phyloP scores from a whole-genome alignment of 768 basidiomycete species.

The Auriscalpium orientale region DNA sequence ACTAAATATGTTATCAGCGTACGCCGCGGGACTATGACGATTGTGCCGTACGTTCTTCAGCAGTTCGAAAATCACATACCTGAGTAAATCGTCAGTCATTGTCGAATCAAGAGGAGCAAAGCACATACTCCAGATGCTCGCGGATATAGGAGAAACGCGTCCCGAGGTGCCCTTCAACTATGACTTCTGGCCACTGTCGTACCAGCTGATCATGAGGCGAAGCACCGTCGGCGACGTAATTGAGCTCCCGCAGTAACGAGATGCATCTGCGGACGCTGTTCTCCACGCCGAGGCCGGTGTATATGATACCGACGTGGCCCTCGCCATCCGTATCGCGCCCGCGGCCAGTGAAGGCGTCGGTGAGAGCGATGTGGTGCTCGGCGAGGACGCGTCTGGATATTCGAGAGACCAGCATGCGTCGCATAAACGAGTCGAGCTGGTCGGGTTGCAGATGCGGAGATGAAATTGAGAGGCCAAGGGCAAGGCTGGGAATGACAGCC shows the following conservation, averaged over 20 bases:
- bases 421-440: slow-evolving; percentile 79
- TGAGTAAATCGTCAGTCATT: slow-evolving; percentile 19
- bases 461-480: slow-evolving; percentile 78
- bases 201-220: slow-evolving; percentile 19
- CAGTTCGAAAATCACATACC: slow-evolving; percentile 85
- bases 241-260: slow-evolving; percentile 43
- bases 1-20: slow-evolving; percentile 30
- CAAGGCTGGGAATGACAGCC: slow-evolving; percentile 71
- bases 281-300: slow-evolving; percentile 63
- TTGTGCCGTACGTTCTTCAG: slow-evolving; percentile 67
- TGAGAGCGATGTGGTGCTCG: slow-evolving; percentile 83
- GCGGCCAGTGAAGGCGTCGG: slow-evolving; percentile 40
- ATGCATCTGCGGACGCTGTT: slow-evolving; percentile 66
- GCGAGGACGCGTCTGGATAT: slow-evolving; percentile 85
- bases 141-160: slow-evolving; percentile 76
- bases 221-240: slow-evolving; percentile 34
- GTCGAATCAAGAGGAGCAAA: not conserved
- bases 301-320: slow-evolving; percentile 77
- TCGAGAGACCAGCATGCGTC: slow-evolving; percentile 83
- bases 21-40: no score
- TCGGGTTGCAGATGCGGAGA: slow-evolving; percentile 75
- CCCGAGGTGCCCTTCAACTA: slow-evolving; percentile 65
- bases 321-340: slow-evolving; percentile 24
- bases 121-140: slow-evolving; percentile 74
- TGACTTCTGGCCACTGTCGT: slow-evolving; percentile 51